These are phyloP conservation scores for Cadophora gregata DNA, from an alignment of 2,329 filamentous ascomycete genomes.

Conservation along the genomic window DNA sequence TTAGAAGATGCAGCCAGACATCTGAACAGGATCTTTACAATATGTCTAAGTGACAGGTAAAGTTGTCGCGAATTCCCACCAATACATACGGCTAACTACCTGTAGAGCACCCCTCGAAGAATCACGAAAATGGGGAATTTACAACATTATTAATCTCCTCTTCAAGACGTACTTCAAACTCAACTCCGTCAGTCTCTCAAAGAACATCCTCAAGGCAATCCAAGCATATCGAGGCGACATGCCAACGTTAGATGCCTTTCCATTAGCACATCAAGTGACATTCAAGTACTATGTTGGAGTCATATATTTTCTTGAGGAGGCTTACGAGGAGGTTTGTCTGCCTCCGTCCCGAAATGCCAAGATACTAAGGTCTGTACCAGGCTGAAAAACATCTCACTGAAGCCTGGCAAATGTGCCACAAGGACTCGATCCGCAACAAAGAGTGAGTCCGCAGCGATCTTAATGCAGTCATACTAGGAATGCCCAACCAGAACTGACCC, in stretches of 20 bases:
- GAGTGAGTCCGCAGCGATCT: constrained; percentile 62
- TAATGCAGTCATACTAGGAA: not conserved
- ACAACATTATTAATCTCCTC: constrained; percentile 90
- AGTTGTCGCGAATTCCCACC: constrained; percentile 33
- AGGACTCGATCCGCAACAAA: constrained; percentile 73
- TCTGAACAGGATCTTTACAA: constrained; percentile 88
- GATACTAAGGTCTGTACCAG: constrained; percentile 47
- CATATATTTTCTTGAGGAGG: constrained; percentile 91
- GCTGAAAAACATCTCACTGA: constrained; percentile 81
- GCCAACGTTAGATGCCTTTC: constrained; percentile 79
- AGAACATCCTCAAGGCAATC: constrained; percentile 86
- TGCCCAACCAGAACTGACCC: constrained; percentile 33
- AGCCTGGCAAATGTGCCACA: constrained; percentile 84
- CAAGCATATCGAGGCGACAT: constrained; percentile 80
- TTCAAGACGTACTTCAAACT: constrained; percentile 99
- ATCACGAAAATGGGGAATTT: constrained; percentile 97
- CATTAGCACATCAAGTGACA: constrained; percentile 88
- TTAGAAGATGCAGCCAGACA: constrained; percentile 90
- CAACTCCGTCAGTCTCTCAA: constrained; percentile 86
- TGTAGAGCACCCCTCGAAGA: constrained; percentile 79
- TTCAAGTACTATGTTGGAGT: constrained; percentile 97
- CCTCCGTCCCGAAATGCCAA: constrained; percentile 9
- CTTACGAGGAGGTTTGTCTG: constrained; percentile 75
- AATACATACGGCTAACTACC: constrained; percentile 8
- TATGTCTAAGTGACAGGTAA: constrained; percentile 89